Evolutionary conservation across 177 flowering plant genomes (phyloP).

Genomic region (Vitis hybrid): DNA sequence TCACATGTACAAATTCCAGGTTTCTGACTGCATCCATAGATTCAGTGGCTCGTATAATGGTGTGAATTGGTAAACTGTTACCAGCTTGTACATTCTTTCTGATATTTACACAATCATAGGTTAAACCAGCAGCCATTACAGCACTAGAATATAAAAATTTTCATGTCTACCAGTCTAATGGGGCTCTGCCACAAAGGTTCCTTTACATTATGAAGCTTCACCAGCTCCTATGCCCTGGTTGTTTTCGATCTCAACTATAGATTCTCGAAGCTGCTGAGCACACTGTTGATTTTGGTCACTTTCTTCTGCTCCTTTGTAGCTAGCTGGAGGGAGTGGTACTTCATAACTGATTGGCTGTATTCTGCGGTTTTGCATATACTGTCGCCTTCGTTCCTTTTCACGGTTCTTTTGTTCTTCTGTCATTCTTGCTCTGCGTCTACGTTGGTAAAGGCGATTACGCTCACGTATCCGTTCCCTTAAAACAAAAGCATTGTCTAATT

Average conservation of each 20-base stretch:
- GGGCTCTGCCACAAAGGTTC: neutral
- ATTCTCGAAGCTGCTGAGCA: slow-evolving; percentile 20
- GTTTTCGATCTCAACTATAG: slow-evolving; percentile 18
- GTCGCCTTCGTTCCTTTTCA: slow-evolving; percentile 28
- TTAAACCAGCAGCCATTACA: neutral
- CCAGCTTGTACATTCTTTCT: neutral
- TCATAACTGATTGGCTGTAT: slow-evolving; percentile 21
- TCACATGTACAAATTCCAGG: too few relatives aligned
- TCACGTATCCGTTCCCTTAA: slow-evolving; percentile 27
- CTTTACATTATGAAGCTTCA: slow-evolving; percentile 16
- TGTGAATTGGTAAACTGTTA: neutral
- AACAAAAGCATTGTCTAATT: slow-evolving; percentile 13
- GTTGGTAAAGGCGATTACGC: slow-evolving; percentile 24
- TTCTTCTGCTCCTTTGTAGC: slow-evolving; percentile 14
- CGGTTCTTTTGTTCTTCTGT: slow-evolving; percentile 29
- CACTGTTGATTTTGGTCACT: slow-evolving; percentile 21
- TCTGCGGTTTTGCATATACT: slow-evolving; percentile 30
- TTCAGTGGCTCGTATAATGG: too few relatives aligned
- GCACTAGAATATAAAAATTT: neutral
- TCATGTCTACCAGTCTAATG: neutral
- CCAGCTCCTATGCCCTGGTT: slow-evolving; percentile 19
- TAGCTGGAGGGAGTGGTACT: slow-evolving; percentile 10
- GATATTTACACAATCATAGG: neutral
- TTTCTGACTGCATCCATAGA: too few relatives aligned
- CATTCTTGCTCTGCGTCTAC: slow-evolving; percentile 28